Evolutionary conservation across 2,329 filamentous ascomycete species (phyloP), one percentile per base, ranked within the genome.

Genomic region (Colletotrichum sp.): DNA sequence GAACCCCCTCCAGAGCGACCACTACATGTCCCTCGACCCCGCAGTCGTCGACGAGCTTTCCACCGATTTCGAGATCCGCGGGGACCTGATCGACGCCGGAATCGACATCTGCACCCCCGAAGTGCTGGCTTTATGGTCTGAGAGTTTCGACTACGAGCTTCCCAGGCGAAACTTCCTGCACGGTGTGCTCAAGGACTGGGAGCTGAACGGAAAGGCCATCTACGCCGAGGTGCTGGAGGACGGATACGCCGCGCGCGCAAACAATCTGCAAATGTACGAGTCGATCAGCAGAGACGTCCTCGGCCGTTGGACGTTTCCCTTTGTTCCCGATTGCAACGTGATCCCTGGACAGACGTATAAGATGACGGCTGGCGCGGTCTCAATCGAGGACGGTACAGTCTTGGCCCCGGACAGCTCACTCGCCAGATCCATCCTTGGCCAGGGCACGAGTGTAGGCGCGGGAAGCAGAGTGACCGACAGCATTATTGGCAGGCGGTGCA

Each of bases 71-170:
- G 95, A 98, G 80, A 89, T 98, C 24, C 92, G 96, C 52, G 92
- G 94, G 78, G 96, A 99, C 84, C 87, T 99, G 74, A 94, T 99
- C 77, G 97, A 99, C 84, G 96, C 95, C 80, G 94, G 95, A 68
- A 97, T 99, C 81, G 97, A 99, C 83, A 99, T 99, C 78, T 99
- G 96, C 85, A 99, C 97, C 1, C 96, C 96, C 0, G 97, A 99
- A 82, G 96, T 98, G 10, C 90, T 99, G 58, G 96, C 96, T 9
- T 87, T 99, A 73, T 99, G 97, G 95, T 97, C 96, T 10, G 97
- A 99, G 85, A 98, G 96, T 82, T 99, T 99, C 81, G 96, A 99
- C 84, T 99, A 98, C 84, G 96, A 98, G 83, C 90, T 96, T 9
- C 95, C 96, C 2, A 92, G 96, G 71, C 94, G 93, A 80, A 95